A percentile compares a stretch with the other conserved stretches of the same genome.
These are phyloP conservation scores for Lipomyces sp. DNA, from an alignment of 805 yeast species.

Conservation along the genomic window DNA sequence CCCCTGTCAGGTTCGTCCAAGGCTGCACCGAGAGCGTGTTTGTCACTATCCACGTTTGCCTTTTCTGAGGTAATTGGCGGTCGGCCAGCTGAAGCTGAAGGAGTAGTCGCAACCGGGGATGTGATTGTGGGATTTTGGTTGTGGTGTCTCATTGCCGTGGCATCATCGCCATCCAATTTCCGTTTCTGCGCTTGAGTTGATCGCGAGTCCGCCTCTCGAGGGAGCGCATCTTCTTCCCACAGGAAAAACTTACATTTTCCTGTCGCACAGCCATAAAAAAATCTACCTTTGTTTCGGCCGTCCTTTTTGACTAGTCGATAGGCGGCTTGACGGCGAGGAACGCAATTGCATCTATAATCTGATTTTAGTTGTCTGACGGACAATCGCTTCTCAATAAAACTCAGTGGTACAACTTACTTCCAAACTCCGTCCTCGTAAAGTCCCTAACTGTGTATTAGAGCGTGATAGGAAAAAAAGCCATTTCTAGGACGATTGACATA, in stretches of 20 bases:
- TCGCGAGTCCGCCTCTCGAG: background rate
- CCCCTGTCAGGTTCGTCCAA: background rate
- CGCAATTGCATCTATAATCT: background rate
- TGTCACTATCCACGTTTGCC: background rate
- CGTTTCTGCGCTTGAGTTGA: background rate
- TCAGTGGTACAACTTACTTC: background rate
- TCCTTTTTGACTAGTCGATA: background rate
- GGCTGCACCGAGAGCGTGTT: background rate
- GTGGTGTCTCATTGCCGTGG: background rate
- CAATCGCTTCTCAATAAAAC: background rate
- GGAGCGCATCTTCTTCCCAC: slow-evolving; percentile 1
- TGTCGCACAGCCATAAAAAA: background rate
- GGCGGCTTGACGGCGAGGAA: background rate
- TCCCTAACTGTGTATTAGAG: background rate
- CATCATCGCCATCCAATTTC: background rate
- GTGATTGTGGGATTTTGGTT: background rate
- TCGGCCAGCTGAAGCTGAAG: background rate
- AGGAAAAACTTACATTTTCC: background rate
- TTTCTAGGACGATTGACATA: too few relatives aligned
- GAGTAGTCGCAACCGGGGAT: background rate
- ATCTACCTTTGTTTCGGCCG: slow-evolving; percentile 1
- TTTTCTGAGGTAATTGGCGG: background rate
- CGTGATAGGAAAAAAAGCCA: background rate
- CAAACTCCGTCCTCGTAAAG: background rate
- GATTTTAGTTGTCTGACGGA: background rate